phyloP scores from a whole-genome alignment of 2,329 filamentous ascomycete genomes.

The Penicillium sp. region DNA sequence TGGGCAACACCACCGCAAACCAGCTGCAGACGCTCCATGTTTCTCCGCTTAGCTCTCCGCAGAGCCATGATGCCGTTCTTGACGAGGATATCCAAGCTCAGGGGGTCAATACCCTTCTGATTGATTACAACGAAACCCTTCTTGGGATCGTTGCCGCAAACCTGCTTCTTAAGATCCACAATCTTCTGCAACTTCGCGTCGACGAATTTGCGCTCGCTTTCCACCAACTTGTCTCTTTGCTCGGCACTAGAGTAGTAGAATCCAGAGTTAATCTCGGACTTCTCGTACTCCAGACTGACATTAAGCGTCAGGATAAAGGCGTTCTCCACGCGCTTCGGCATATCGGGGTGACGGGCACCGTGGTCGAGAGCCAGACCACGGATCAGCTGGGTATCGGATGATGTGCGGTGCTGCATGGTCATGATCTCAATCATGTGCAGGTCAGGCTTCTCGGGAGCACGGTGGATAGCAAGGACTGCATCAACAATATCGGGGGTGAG shows the following conservation, averaged over 20 bases:
- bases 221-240: slow-evolving; percentile 95
- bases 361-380: slow-evolving; percentile 91
- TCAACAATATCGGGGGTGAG: slow-evolving; percentile 96
- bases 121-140: slow-evolving; percentile 98
- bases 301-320: slow-evolving; percentile 94
- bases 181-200: slow-evolving; percentile 97
- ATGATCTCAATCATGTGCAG: slow-evolving; percentile 99
- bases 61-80: slow-evolving; percentile 98
- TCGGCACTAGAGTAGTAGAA: slow-evolving; percentile 99
- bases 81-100: slow-evolving; percentile 91
- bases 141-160: slow-evolving; percentile 88
- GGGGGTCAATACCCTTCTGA: slow-evolving; percentile 97
- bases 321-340: slow-evolving; percentile 96
- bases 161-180: slow-evolving; percentile 95
- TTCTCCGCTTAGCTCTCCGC: slow-evolving; percentile 91
- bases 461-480: slow-evolving; percentile 91
- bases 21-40: slow-evolving; percentile 97
- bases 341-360: slow-evolving; percentile 93
- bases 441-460: slow-evolving; percentile 87
- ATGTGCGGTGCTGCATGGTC: slow-evolving; percentile 99
- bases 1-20: slow-evolving; percentile 89
- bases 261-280: slow-evolving; percentile 97
- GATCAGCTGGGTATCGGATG: slow-evolving; percentile 94
- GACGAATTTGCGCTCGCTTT: slow-evolving; percentile 93
- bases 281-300: slow-evolving; percentile 97